Base-by-base conservation (phyloP, 2,329 filamentous ascomycete species). In the Beauveria scarabaeidicola region DNA sequence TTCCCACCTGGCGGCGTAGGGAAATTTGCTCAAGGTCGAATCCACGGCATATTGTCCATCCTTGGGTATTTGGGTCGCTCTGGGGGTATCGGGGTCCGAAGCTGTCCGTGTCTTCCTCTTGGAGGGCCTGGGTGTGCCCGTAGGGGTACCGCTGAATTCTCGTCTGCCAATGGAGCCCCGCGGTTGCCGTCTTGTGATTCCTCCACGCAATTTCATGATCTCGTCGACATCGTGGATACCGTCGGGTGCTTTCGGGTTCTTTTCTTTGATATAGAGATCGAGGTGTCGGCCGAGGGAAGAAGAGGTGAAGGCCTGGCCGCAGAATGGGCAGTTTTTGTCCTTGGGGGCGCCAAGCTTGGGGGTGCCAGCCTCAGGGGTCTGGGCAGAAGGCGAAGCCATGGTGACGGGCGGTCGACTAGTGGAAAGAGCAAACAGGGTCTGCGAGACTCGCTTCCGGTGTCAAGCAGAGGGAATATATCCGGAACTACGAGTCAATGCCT, bases 241-340 rank as follows among this genome's bases (percentile, higher is more conserved):
- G 74, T 97, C 93, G 7, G 88, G 77, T 1, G 87, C 81, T 73
- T 92, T 94, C 1, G 93, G 91, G 72, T 97, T 97, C 76, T 91
- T 95, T 61, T 91, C 88, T 69, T 91, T 92, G 68, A 97, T 92
- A 73, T 95, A 97, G 43, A 96, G 83, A 72, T 97, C 93, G 65
- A 97, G 86, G 74, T 97, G 93, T 50, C 93, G 88, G 53, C 93
- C 93, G 57, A 97, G 84, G 2, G 91, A 96, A 17, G 91, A 96
- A 1, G 92, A 97, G 17, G 93, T 97, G 70, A 97, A 97, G 7
- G 88, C 81, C 72, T 96, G 91, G 51, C 85, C 81, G 73, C 93
- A 97, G 76, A 90, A 97, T 40, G 87, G 89, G 72, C 93, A 97
- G 64, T 80, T 86, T 70, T 90, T 91, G 76, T 97, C 92, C 74